Percentiles rank a stretch among this genome's conserved stretches.
Conservation (phyloP, 2,329 filamentous ascomycete genomes). For the Talaromyces sp. region DNA sequence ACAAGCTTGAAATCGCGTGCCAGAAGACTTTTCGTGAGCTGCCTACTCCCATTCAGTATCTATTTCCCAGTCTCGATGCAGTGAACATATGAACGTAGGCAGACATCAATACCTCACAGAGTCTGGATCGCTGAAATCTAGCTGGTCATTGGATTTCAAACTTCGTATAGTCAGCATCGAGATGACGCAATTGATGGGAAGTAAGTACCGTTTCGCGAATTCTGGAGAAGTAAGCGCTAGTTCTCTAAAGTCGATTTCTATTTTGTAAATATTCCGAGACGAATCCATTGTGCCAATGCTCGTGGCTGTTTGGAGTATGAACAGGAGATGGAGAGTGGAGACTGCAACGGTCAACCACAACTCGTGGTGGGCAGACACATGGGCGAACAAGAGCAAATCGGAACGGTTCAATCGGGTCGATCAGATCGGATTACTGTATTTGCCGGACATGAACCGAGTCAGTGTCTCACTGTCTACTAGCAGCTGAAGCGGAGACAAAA, state of each 20-base stretch:
- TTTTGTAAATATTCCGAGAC: constrained; percentile 48
- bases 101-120: constrained; percentile 64
- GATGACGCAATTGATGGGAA: neutral
- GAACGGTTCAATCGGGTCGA: neutral
- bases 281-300: constrained; percentile 26
- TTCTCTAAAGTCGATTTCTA: constrained; percentile 57
- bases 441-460: neutral
- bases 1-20: constrained; percentile 67
- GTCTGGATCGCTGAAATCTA: constrained; percentile 75
- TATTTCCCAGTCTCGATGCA: constrained; percentile 7
- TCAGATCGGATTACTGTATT: neutral
- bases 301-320: neutral
- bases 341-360: neutral
- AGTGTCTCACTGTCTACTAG: too few relatives aligned
- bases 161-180: constrained; percentile 29
- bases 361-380: neutral
- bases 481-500: neutral
- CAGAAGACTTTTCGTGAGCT: constrained; percentile 73
- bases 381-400: neutral
- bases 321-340: neutral
- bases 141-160: constrained; percentile 51
- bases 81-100: too few relatives aligned
- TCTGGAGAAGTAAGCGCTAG: constrained; percentile 56
- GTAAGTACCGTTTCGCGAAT: constrained; percentile 54
- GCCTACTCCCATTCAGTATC: constrained; percentile 31